These are phyloP conservation scores for Citrus inodora DNA, from an alignment of 345 rosid genomes.

Conservation along the genomic window DNA sequence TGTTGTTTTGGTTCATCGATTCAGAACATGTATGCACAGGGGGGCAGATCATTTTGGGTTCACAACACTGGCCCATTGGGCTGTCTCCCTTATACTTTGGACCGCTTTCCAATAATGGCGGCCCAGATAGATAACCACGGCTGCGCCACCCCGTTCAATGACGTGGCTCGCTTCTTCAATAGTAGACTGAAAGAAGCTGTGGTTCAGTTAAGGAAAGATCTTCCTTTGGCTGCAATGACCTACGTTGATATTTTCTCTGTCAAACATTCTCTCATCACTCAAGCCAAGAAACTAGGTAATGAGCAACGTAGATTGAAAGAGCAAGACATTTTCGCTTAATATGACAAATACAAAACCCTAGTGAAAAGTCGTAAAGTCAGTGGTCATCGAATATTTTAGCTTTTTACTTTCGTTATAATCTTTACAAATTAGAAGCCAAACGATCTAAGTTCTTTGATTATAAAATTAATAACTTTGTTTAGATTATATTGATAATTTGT, in stretches of 20 bases:
- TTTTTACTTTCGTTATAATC: too few species aligned
- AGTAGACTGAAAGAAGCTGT: conserved; percentile 34
- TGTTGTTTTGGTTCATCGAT: background rate
- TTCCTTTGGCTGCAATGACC: conserved; percentile 50
- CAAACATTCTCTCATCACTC: conserved; percentile 53
- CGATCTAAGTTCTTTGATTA: background rate
- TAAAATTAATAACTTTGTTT: background rate
- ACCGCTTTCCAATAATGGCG: conserved; percentile 31
- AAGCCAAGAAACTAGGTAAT: conserved; percentile 48
- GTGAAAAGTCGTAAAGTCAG: too few species aligned
- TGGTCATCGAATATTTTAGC: too few species aligned
- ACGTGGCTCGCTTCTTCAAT: conserved; percentile 54
- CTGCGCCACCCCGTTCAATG: conserved; percentile 61
- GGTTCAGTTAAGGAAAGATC: conserved; percentile 41
- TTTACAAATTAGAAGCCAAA: too few species aligned
- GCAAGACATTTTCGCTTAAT: background rate
- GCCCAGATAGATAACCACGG: conserved; percentile 49
- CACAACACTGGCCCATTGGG: conserved; percentile 83
- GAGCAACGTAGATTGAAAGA: background rate
- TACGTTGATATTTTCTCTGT: conserved; percentile 61
- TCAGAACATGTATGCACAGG: conserved; percentile 50
- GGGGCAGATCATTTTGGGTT: conserved; percentile 75
- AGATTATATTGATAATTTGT: background rate
- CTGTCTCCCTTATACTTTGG: conserved; percentile 56
- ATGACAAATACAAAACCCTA: background rate